Conservation (phyloP, 2,329 filamentous ascomycete genomes). For the Calonectria honghensis region DNA sequence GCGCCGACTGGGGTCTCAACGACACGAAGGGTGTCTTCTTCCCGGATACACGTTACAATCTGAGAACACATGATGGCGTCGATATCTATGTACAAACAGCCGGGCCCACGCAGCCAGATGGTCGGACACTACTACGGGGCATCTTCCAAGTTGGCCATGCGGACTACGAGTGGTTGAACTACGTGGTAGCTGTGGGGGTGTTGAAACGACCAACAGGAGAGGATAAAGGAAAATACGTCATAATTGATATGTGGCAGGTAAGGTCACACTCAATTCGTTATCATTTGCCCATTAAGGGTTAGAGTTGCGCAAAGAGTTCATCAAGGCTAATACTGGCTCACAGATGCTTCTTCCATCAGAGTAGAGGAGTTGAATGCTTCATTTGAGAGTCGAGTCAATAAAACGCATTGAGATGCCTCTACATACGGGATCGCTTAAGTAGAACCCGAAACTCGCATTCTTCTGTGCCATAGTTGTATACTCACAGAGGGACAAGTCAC, state of each 20-base stretch:
- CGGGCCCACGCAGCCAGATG: conserved; percentile 60
- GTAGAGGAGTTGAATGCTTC: not conserved
- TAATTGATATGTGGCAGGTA: conserved; percentile 54
- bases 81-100: conserved; percentile 62
- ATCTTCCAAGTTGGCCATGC: conserved; percentile 60
- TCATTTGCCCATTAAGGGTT: too few relatives aligned
- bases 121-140: conserved; percentile 52
- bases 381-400: not conserved
- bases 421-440: too few relatives aligned
- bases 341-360: conserved; percentile 1
- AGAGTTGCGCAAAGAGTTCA: not conserved
- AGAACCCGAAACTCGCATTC: not conserved
- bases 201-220: conserved; percentile 38
- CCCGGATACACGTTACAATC: conserved; percentile 62
- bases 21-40: conserved; percentile 61
- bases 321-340: not conserved
- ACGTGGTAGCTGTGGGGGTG: conserved; percentile 54
- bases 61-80: conserved; percentile 61
- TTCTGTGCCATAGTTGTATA: too few relatives aligned
- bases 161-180: conserved; percentile 63
- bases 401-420: not conserved
- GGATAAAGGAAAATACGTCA: conserved; percentile 49
- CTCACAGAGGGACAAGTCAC: too few relatives aligned
- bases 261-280: conserved; percentile 4
- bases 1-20: conserved; percentile 62